Evolutionary conservation across 2,329 filamentous ascomycete species (phyloP).

Genomic region (Coniochaeta sp.): DNA sequence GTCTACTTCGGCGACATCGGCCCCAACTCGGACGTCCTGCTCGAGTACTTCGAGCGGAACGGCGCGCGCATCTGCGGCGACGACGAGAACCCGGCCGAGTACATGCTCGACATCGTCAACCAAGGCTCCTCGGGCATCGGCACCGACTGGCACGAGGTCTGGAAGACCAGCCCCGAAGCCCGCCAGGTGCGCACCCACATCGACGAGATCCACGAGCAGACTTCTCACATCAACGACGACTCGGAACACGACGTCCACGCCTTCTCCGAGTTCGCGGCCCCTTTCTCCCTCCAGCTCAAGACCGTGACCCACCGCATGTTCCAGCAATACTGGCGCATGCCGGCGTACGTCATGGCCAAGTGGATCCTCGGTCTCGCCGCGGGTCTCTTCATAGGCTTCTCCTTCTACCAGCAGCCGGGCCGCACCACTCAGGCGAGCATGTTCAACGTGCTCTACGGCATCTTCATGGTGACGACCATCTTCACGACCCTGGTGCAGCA

Average conservation of each 20-base stretch:
- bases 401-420: constrained; percentile 48
- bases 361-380: constrained; percentile 50
- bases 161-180: constrained; percentile 48
- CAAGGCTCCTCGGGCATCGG: constrained; percentile 28
- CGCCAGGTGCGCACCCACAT: constrained; percentile 52
- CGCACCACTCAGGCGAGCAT: constrained; percentile 55
- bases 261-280: constrained; percentile 69
- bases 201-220: constrained; percentile 50
- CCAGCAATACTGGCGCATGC: constrained; percentile 78
- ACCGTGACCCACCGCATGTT: constrained; percentile 64
- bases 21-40: constrained; percentile 45
- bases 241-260: constrained; percentile 7
- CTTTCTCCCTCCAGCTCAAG: constrained; percentile 57
- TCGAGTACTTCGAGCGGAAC: constrained; percentile 54
- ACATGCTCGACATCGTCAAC: constrained; percentile 55
- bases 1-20: constrained; percentile 66
- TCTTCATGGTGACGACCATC: constrained; percentile 71
- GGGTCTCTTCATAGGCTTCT: constrained; percentile 68
- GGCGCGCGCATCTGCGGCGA: constrained; percentile 50
- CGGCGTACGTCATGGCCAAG: constrained; percentile 72
- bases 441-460: constrained; percentile 65
- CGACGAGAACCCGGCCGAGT: constrained; percentile 68
- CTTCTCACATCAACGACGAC: constrained; percentile 4
- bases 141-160: constrained; percentile 61
- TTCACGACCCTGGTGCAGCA: constrained; percentile 65